Percentiles rank a stretch among this genome's conserved stretches.
Evolutionary conservation across 2,329 filamentous ascomycete species (phyloP).

Genomic region (Xylaria sp.): DNA sequence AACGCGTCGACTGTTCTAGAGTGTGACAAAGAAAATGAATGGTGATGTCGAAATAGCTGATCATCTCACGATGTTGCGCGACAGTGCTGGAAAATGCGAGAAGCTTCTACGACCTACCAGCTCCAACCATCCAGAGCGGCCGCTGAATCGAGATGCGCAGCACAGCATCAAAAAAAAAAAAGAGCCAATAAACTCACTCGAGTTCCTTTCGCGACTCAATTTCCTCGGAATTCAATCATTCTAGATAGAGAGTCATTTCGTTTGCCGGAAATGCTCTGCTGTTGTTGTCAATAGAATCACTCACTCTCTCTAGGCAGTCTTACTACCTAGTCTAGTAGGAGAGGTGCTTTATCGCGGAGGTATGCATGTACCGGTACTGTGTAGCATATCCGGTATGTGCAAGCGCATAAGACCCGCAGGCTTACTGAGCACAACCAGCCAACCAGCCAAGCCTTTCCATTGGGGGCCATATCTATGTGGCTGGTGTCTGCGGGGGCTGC

Average conservation of each 20-base stretch:
- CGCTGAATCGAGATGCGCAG: not conserved
- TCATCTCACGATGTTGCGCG: slow-evolving; percentile 38
- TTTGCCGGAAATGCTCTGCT: not conserved
- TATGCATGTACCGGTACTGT: not conserved
- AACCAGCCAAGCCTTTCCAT: not conserved
- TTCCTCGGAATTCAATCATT: too few relatives aligned
- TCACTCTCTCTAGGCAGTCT: too few relatives aligned
- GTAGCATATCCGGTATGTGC: too few relatives aligned
- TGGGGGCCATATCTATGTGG: slow-evolving; percentile 1
- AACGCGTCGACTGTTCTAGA: slow-evolving; percentile 39
- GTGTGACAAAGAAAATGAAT: not conserved
- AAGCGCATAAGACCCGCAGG: too few relatives aligned
- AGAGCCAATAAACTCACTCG: not conserved
- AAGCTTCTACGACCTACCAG: slow-evolving; percentile 44
- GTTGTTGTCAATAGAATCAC: too few relatives aligned
- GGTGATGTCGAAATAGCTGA: not conserved
- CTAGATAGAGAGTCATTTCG: not conserved
- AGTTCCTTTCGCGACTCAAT: not conserved
- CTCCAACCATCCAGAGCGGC: not conserved
- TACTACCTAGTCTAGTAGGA: not conserved
- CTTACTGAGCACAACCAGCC: too few relatives aligned
- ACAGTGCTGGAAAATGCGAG: slow-evolving; percentile 42
- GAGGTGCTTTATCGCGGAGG: not conserved
- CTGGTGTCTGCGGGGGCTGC: slow-evolving; percentile 7
- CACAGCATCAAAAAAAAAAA: not conserved